Evolutionary conservation across 352 stramenopile genomes (phyloP), one percentile per base, ranked within the genome.

Genomic region (Aphanomyces astaci): DNA sequence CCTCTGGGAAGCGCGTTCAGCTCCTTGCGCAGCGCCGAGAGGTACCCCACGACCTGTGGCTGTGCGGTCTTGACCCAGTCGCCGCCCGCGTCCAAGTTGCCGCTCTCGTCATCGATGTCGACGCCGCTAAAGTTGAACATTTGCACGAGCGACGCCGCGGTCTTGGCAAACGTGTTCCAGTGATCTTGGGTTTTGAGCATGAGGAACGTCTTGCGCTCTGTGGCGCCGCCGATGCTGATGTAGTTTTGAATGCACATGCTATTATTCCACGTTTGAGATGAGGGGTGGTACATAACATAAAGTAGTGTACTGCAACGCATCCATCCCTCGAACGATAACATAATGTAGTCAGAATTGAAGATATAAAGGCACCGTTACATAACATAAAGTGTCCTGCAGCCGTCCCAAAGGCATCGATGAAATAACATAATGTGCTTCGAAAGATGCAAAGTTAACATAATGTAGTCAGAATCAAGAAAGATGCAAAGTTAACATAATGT

Each of bases 71-170:
- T 63, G 15, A 46, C 10, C 54, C 54, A 63, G 36, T 63, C 32
- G 17, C 54, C 54, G 17, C 22, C 30, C 5, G 19, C 36, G 9
- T 15, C 25, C 31, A 63, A 32, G 31, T 63, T 63, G 54, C 54
- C 54, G 36, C 54, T 63, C 31, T 63, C 54, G 24, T 63, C 54
- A 15, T 63, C 54, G n/a, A 63, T 63, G 36, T 63, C 54, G 54
- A 63, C 54, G 36, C 54, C 54, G 17, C 19, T 39, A 46, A 63
- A 63, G 9, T 39, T 39, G 22, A 63, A 63, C 31, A 49, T 63
- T 46, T 63, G 7, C 17, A 63, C 54, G 31, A 63, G 31, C 7
- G 54, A 43, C 54, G 54, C 30, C 17, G 31, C 54, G 2, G 54
- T 63, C 17, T 24, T 27, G 54, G 11, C 54, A 63, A 63, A 63